A percentile compares a stretch with the other conserved stretches of the same genome.
Evolutionary conservation across 129 eudicot species (phyloP).

Genomic region (Apium graveolens): DNA sequence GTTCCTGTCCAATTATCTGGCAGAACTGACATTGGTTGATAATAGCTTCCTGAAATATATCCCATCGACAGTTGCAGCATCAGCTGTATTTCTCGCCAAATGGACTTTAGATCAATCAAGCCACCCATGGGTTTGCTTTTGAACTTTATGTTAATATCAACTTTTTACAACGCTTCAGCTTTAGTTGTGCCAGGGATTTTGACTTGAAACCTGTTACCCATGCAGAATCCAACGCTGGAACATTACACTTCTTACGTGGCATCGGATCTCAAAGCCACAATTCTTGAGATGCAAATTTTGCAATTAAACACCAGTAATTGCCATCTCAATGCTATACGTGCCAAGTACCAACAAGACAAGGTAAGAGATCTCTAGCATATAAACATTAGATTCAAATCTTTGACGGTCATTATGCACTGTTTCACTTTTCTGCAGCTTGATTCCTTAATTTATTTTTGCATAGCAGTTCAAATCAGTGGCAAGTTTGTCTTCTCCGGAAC

Average conservation of each 20-base stretch:
- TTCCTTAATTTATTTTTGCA: background rate
- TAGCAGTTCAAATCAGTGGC: constrained; percentile 28
- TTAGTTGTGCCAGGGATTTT: background rate
- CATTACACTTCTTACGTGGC: constrained; percentile 52
- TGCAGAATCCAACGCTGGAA: constrained; percentile 59
- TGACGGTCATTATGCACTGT: background rate
- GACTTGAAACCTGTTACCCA: constrained; percentile 13
- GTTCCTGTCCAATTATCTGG: constrained; percentile 64
- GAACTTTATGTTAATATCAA: background rate
- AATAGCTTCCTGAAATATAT: constrained; percentile 49
- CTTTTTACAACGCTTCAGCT: background rate
- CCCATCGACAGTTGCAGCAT: constrained; percentile 67
- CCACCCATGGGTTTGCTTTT: constrained; percentile 59
- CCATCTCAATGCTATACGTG: constrained; percentile 47
- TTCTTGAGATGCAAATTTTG: constrained; percentile 44
- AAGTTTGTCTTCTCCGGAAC: constrained; percentile 37
- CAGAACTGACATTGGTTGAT: constrained; percentile 57
- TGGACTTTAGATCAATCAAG: constrained; percentile 64
- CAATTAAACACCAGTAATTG: constrained; percentile 33
- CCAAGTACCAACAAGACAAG: constrained; percentile 64
- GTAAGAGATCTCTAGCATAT: constrained; percentile 18
- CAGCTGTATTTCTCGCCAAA: constrained; percentile 70
- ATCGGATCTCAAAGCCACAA: constrained; percentile 41
- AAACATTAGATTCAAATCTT: background rate
- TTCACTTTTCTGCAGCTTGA: background rate